Conservation (phyloP, 495 filamentous ascomycete genomes). For the Aspergillus homomorphus region DNA sequence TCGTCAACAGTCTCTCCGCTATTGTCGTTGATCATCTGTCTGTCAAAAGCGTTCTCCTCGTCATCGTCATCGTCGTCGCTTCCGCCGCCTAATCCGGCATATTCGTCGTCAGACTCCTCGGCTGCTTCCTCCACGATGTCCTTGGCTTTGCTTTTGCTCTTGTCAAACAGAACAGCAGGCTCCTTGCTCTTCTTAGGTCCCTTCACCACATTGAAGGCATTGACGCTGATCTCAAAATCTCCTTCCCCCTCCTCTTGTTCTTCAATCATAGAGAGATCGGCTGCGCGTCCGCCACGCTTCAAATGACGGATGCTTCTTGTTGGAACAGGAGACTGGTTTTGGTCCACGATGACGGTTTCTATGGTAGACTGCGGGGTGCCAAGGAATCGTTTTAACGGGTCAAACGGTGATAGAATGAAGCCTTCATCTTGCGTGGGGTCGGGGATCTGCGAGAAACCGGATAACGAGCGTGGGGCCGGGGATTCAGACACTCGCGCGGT, state of each 20-base stretch:
- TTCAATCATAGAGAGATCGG: conserved; percentile 37
- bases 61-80: conserved; percentile 80
- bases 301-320: conserved; percentile 59
- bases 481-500: conserved; percentile 42
- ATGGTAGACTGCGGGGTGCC: conserved; percentile 64
- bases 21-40: conserved; percentile 89
- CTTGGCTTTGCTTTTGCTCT: conserved; percentile 82
- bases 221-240: conserved; percentile 44
- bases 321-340: conserved; percentile 58
- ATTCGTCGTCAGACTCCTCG: conserved; percentile 97
- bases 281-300: conserved; percentile 37
- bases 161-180: conserved; percentile 59
- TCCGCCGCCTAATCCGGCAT: conserved; percentile 86
- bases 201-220: conserved; percentile 75
- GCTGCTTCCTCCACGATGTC: conserved; percentile 90
- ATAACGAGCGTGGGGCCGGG: conserved; percentile 41
- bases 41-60: conserved; percentile 65
- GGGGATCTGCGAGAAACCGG: conserved; percentile 60
- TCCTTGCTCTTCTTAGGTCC: conserved; percentile 60
- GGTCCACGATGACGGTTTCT: conserved; percentile 63
- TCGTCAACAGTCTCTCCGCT: conserved; percentile 72
- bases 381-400: conserved; percentile 56
- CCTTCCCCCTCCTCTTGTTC: conserved; percentile 40
- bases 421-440: conserved; percentile 87
- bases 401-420: conserved; percentile 60